phyloP scores from a whole-genome alignment of 2,329 filamentous ascomycete species.

The Rhytidhysteron rufulum region DNA sequence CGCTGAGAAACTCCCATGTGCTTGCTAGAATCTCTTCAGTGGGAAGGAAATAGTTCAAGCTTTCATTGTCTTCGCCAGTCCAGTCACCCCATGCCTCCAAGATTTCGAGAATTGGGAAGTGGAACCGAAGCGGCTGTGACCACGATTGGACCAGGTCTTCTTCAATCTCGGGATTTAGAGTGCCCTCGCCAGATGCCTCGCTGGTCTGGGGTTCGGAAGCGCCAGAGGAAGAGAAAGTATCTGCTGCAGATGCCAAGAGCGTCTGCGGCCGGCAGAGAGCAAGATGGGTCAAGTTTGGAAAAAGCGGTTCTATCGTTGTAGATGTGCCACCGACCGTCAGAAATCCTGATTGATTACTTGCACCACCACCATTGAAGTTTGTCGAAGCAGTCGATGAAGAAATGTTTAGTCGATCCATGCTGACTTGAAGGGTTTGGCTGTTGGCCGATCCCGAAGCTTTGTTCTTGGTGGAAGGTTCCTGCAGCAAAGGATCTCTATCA shows the following conservation, averaged over 20 bases:
- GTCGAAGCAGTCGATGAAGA: not conserved
- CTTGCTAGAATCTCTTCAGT: slow-evolving; percentile 24
- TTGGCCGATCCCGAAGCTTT: not conserved
- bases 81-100: slow-evolving; percentile 33
- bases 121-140: not conserved
- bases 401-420: not conserved
- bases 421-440: not conserved
- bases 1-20: slow-evolving; percentile 32
- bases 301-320: slow-evolving; percentile 12
- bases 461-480: not conserved
- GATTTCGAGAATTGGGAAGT: slow-evolving; percentile 16
- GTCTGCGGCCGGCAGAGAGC: not conserved
- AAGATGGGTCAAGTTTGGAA: slow-evolving; percentile 14
- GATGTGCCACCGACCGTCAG: no score
- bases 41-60: slow-evolving; percentile 28
- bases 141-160: not conserved
- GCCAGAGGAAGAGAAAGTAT: not conserved
- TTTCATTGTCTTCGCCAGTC: slow-evolving; percentile 24
- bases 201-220: not conserved
- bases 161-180: not conserved
- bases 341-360: no score
- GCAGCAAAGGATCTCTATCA: not conserved
- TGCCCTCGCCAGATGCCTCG: not conserved
- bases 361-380: not conserved
- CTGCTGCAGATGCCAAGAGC: not conserved